A percentile compares a stretch with the other conserved stretches of the same genome.
Conservation (phyloP, 1,284 basidiomycete genomes). For the Ceratobasidium sp. region DNA sequence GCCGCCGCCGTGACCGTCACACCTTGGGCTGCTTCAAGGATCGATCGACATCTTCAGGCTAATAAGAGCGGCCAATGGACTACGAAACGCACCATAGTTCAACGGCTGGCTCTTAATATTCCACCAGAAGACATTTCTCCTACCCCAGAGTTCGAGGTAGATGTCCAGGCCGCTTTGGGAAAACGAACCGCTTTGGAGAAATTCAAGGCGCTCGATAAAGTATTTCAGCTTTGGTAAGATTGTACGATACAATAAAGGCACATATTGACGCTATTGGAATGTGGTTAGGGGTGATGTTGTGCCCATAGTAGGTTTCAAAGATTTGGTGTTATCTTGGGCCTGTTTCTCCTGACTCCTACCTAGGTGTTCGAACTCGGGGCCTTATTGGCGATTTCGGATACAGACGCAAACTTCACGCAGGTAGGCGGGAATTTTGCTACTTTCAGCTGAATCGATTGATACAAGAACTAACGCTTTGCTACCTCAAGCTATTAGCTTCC, state of each 20-base stretch:
- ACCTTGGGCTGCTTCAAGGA: conserved; percentile 11
- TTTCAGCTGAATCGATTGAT: no score
- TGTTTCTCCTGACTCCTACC: neutral
- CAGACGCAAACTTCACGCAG: neutral
- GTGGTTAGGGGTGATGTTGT: conserved; percentile 37
- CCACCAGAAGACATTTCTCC: neutral
- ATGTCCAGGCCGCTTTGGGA: conserved; percentile 9
- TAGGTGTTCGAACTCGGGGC: conserved; percentile 32
- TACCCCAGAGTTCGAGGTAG: conserved; percentile 3
- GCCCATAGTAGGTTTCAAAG: conserved; percentile 12
- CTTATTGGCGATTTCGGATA: conserved; percentile 22
- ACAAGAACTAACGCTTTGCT: no score
- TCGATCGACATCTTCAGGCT: neutral
- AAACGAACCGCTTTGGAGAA: conserved; percentile 3
- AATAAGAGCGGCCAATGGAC: neutral
- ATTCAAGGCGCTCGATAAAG: conserved; percentile 13
- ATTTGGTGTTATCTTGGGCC: neutral
- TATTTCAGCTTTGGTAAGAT: conserved; percentile 25
- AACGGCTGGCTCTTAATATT: conserved; percentile 7
- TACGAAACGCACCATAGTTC: conserved; percentile 25
- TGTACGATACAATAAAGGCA: neutral
- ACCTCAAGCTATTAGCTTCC: neutral
- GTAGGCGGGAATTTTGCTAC: neutral
- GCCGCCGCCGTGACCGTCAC: neutral
- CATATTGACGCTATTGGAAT: neutral